Base-by-base conservation (phyloP, 2,329 filamentous ascomycete genomes). In the Colletotrichum sp. region DNA sequence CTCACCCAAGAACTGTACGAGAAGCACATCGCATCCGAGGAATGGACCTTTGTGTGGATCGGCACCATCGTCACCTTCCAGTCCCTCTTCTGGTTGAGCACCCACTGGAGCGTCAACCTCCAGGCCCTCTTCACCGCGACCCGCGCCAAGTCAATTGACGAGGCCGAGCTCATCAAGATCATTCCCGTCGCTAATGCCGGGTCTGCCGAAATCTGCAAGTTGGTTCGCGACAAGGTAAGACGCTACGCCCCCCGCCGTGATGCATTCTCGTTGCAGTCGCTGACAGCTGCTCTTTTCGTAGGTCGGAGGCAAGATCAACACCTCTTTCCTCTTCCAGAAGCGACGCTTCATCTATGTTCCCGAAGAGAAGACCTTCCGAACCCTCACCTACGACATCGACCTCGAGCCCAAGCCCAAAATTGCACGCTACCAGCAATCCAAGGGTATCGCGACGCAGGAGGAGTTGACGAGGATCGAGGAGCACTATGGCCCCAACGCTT, bases 1-100 rank as follows among this genome's bases (percentile, higher is more conserved):
- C 92, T 98, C 70, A 94, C 92, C 26, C 89, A 93, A 77, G 93
- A 95, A 70, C 92, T 95, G 79, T 99, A 99, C 85, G 94, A 98
- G 79, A 94, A 93, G 83, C 93, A 99, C 87, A 98, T 99, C 78
- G 92, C 94, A 81, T 96, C 94, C n/a, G 93, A 94, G 80, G 97
- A 99, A 89, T 99, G 97, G 96, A 99, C 98, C 1, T 98, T 98
- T 83, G 95, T 99, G 78, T 99, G 95, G 93, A 92, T 94, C 79
- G 96, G 94, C 81, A 90, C 92, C 79, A 98, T 99, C 83, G 90
- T 98, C 84, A 98, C 96, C 13, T 82, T 94, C 72, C 98, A 99
- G 88, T 93, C 95, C 78, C 90, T 99, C 78, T 87, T 96, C 80
- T 99, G 97, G 96, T 90, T 99, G 77, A 96, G 94, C 87, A 99